Evolutionary conservation across 495 filamentous ascomycete species (phyloP).

Genomic region (Neurospora sp.): DNA sequence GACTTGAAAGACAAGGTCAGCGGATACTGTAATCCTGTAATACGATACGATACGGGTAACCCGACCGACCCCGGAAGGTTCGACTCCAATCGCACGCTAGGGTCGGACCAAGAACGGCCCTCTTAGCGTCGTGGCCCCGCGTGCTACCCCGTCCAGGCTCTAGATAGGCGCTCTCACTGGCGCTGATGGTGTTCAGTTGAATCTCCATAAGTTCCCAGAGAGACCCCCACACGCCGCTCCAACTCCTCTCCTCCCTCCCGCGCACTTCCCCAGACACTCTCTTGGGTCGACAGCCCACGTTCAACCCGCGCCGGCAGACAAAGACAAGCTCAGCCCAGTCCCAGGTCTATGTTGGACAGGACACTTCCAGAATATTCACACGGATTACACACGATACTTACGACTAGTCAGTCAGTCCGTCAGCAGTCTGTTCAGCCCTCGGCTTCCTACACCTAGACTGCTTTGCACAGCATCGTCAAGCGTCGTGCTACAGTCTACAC

Average conservation of each 20-base stretch:
- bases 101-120: background rate
- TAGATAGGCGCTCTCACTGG: background rate
- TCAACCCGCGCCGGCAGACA: background rate
- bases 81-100: background rate
- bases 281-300: constrained; percentile 1
- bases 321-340: background rate
- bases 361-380: background rate
- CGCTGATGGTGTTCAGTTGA: background rate
- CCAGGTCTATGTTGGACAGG: constrained; percentile 14
- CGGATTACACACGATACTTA: background rate
- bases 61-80: background rate
- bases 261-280: constrained; percentile 18
- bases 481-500: background rate
- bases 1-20: background rate
- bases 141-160: background rate
- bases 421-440: background rate
- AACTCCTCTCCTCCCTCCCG: constrained; percentile 12
- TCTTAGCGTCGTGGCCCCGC: background rate
- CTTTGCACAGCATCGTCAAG: background rate
- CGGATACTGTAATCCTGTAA: background rate
- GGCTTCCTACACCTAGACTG: background rate
- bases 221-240: constrained; percentile 26
- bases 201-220: background rate
- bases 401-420: background rate
- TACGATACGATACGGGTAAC: background rate